Conservation (phyloP, 2,329 filamentous ascomycete species). For the Ophiostoma sp. region DNA sequence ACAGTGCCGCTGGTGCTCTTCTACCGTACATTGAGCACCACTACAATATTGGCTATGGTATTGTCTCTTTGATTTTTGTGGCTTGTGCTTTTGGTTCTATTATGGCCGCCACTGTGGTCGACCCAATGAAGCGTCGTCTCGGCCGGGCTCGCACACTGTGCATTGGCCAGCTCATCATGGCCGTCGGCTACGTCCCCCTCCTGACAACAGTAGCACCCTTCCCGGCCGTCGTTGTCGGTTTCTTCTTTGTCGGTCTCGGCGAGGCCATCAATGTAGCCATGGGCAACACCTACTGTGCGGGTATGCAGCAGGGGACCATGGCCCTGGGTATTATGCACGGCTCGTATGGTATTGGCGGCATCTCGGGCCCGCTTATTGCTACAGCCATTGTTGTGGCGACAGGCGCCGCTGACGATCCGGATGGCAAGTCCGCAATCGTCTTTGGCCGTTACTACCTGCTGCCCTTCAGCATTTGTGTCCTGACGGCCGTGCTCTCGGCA, state of each 20-base stretch:
- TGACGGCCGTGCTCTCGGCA: constrained; percentile 58
- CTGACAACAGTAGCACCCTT: constrained; percentile 68
- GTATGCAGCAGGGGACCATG: constrained; percentile 49
- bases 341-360: constrained; percentile 65
- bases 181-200: constrained; percentile 64
- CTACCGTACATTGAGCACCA: constrained; percentile 78
- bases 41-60: constrained; percentile 73
- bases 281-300: constrained; percentile 51
- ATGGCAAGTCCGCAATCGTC: constrained; percentile 21
- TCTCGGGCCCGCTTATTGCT: constrained; percentile 69
- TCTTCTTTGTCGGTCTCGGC: constrained; percentile 66
- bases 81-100: constrained; percentile 77
- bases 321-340: constrained; percentile 66
- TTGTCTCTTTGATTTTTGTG: constrained; percentile 81
- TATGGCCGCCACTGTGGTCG: constrained; percentile 67
- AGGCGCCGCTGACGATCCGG: constrained; percentile 39
- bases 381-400: constrained; percentile 67
- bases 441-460: constrained; percentile 67
- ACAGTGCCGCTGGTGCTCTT: constrained; percentile 73
- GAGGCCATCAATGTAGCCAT: constrained; percentile 58
- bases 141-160: constrained; percentile 67
- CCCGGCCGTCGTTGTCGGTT: constrained; percentile 64
- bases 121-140: constrained; percentile 60
- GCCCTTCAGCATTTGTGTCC: constrained; percentile 56
- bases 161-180: constrained; percentile 57